These are phyloP conservation scores for Phaeotremella fagi DNA, from an alignment of 768 basidiomycete species.

Conservation along the genomic window DNA sequence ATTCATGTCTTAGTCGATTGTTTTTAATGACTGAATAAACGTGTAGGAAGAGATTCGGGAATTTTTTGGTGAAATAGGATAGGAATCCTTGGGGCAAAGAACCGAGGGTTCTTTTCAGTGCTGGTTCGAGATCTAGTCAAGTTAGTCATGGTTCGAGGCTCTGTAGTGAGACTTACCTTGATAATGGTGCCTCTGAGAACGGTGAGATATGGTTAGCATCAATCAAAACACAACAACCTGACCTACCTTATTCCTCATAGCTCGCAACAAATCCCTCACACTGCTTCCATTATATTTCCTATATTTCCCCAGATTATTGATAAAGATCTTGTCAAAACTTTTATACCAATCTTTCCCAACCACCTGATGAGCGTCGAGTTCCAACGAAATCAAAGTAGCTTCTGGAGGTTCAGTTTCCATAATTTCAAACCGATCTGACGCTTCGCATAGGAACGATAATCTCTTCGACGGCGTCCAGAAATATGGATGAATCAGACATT, in stretches of 20 bases:
- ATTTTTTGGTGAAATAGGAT: conserved; percentile 87
- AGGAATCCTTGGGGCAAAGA: conserved; percentile 89
- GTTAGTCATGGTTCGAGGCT: not conserved
- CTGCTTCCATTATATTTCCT: conserved; percentile 90
- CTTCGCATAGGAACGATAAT: conserved; percentile 91
- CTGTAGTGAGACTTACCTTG: conserved; percentile 51
- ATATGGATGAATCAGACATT: conserved; percentile 87
- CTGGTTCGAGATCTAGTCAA: conserved; percentile 70
- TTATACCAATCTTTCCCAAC: conserved; percentile 81
- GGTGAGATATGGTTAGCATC: not conserved
- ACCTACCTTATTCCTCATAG: conserved; percentile 87
- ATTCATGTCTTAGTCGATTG: conserved; percentile 69
- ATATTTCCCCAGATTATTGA: conserved; percentile 94
- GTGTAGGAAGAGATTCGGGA: conserved; percentile 83
- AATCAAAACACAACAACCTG: not conserved
- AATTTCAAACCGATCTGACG: conserved; percentile 95
- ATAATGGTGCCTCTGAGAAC: conserved; percentile 94
- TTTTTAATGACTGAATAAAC: conserved; percentile 76
- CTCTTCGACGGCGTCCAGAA: conserved; percentile 90
- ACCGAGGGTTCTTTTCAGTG: conserved; percentile 81
- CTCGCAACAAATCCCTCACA: conserved; percentile 86
- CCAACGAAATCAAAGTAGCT: conserved; percentile 66
- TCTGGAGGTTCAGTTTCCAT: conserved; percentile 92
- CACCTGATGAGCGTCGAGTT: conserved; percentile 63
- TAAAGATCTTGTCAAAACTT: conserved; percentile 78